A percentile compares a stretch with the other conserved stretches of the same genome.
Evolutionary conservation across 306 rosid genomes (phyloP).

Genomic region (Casuarina glauca): DNA sequence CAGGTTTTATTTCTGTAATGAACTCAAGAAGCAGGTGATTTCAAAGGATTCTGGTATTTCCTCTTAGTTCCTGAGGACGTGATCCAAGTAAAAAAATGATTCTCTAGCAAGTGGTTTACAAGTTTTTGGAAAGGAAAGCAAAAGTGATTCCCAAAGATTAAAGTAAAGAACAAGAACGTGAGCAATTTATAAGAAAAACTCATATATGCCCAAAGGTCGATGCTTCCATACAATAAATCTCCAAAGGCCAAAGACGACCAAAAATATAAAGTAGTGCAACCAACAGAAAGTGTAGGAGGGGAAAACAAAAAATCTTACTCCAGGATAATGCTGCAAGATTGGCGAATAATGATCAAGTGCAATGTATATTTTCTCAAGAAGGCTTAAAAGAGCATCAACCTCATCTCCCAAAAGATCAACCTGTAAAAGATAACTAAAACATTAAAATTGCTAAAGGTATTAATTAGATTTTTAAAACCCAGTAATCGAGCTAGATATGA

Average conservation of each 20-base stretch:
- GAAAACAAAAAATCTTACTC: constrained; percentile 50
- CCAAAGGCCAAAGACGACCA: not conserved
- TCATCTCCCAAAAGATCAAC: constrained; percentile 93
- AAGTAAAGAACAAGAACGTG: not conserved
- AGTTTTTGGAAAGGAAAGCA: not conserved
- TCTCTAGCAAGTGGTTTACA: not conserved
- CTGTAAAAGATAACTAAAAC: constrained; percentile 50
- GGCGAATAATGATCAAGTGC: constrained; percentile 96
- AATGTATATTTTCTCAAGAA: constrained; percentile 67
- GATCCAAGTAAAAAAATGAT: not conserved
- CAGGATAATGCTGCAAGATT: constrained; percentile 87
- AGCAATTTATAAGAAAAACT: not conserved
- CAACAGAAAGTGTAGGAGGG: not conserved
- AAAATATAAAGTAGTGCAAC: not conserved
- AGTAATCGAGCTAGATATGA: not conserved
- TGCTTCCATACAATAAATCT: constrained; percentile 4
- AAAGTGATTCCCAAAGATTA: not conserved
- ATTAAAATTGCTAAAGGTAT: constrained; percentile 15
- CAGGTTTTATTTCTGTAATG: not conserved
- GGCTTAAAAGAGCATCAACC: constrained; percentile 62
- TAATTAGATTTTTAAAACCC: not conserved
- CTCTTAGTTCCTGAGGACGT: not conserved
- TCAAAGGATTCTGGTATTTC: not conserved
- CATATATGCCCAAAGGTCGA: not conserved
- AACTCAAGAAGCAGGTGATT: not conserved